phyloP scores from a whole-genome alignment of 2,329 filamentous ascomycete species.

The Sclerotinia minor region DNA sequence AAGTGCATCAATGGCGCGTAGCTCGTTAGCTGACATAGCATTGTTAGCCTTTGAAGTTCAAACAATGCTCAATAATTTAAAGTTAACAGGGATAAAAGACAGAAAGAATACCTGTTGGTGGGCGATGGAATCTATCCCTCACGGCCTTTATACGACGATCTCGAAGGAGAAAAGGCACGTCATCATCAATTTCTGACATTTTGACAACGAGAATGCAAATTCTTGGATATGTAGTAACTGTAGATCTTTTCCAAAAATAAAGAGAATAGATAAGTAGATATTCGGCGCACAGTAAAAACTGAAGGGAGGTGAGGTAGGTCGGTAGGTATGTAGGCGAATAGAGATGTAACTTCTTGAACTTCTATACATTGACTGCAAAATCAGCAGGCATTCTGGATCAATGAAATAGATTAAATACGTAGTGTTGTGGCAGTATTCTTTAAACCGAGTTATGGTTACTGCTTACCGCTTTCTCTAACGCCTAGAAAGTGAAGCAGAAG shows the following conservation, averaged over 20 bases:
- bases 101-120: conserved; percentile 5
- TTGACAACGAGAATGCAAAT: background rate
- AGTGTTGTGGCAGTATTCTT: background rate
- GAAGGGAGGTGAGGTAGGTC: background rate
- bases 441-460: background rate
- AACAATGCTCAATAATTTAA: background rate
- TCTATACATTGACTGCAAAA: background rate
- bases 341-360: too few species aligned
- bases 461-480: background rate
- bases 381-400: background rate
- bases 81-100: background rate
- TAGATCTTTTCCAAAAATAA: too few species aligned
- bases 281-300: background rate
- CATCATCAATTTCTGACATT: background rate
- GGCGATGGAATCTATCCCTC: background rate
- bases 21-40: conserved; percentile 1
- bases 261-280: background rate
- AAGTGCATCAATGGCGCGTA: conserved; percentile 16
- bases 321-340: background rate
- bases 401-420: background rate
- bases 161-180: background rate
- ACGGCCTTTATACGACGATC: conserved; percentile 16
- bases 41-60: background rate
- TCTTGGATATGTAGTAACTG: background rate
- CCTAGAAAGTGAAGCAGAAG: background rate